A percentile compares a stretch with the other conserved stretches of the same genome.
Conservation (phyloP, 768 basidiomycete genomes). For the Vishniacozyma victoriae region DNA sequence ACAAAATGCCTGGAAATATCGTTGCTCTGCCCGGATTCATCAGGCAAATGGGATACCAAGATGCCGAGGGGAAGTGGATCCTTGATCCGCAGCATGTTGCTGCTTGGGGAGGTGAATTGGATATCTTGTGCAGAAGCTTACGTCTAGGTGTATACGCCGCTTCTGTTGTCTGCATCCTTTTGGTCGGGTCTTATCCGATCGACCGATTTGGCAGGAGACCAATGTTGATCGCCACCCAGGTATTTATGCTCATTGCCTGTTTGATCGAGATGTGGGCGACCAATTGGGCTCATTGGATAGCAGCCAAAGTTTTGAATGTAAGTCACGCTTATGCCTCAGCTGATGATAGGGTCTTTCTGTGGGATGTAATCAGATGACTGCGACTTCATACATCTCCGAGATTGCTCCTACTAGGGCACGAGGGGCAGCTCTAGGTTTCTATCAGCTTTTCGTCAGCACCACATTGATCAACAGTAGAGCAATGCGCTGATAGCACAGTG, state of each 20-base stretch:
- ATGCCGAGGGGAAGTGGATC: neutral
- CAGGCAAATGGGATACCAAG: constrained; percentile 1
- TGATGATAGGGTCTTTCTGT: constrained; percentile 9
- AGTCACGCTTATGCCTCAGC: neutral
- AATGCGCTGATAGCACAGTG: neutral
- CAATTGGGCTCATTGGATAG: neutral
- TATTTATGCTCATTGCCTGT: neutral
- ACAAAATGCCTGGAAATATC: constrained; percentile 14
- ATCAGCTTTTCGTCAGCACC: constrained; percentile 1
- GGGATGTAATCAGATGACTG: constrained; percentile 5
- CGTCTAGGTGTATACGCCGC: neutral
- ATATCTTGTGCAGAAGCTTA: neutral
- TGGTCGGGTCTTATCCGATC: neutral
- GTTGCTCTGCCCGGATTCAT: constrained; percentile 9
- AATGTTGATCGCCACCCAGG: constrained; percentile 13
- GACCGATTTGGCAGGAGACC: constrained; percentile 28
- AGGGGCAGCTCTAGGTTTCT: constrained; percentile 4
- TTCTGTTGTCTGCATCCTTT: neutral
- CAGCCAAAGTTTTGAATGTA: constrained; percentile 1
- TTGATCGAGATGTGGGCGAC: neutral
- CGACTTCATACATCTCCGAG: constrained; percentile 16
- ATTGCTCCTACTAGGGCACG: constrained; percentile 5
- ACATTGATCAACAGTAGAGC: neutral
- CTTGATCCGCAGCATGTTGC: constrained; percentile 1
- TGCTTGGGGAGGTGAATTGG: constrained; percentile 4